Conservation (phyloP, 2,329 filamentous ascomycete genomes). For the Parafenestella ontariensis region DNA sequence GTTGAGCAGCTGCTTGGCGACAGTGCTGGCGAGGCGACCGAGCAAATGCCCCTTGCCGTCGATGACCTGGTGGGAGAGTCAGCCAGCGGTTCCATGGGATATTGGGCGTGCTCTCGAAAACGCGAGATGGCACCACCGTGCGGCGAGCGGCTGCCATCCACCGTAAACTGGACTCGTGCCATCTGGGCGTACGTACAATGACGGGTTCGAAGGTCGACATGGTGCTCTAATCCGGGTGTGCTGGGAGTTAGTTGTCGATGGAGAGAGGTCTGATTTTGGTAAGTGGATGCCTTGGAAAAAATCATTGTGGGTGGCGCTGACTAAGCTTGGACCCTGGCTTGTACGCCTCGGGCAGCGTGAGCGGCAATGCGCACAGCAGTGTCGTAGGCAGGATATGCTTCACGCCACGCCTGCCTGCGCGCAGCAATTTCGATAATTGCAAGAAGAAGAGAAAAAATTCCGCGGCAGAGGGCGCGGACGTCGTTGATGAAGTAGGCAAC, state of each 20-base stretch:
- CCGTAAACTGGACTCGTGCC: slow-evolving; percentile 12
- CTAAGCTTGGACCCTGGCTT: no score
- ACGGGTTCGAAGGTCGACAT: slow-evolving; percentile 73
- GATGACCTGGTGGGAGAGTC: slow-evolving; percentile 68
- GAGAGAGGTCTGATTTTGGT: slow-evolving; percentile 10
- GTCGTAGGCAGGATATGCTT: no score
- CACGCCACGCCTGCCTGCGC: no score
- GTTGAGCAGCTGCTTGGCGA: slow-evolving; percentile 98
- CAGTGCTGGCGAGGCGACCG: slow-evolving; percentile 96
- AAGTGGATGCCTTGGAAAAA: no score
- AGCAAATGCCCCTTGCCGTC: slow-evolving; percentile 99
- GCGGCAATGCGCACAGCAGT: no score
- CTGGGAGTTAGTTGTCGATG: slow-evolving; percentile 42
- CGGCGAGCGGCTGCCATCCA: slow-evolving; percentile 15
- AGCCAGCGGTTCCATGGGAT: slow-evolving; percentile 29
- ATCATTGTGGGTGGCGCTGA: no score
- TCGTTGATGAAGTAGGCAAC: no score
- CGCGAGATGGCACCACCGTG: slow-evolving; percentile 14
- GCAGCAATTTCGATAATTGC: no score
- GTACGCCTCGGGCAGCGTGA: no score
- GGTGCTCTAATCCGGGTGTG: slow-evolving; percentile 51
- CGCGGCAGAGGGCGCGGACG: no score
- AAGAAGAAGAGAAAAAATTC: no score
- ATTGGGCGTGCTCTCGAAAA: slow-evolving; percentile 6
- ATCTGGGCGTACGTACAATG: slow-evolving; percentile 60